Percentiles rank a stretch among this genome's conserved stretches.
Evolutionary conservation across 345 rosid genomes (phyloP).

Genomic region (Citropsis articulata): DNA sequence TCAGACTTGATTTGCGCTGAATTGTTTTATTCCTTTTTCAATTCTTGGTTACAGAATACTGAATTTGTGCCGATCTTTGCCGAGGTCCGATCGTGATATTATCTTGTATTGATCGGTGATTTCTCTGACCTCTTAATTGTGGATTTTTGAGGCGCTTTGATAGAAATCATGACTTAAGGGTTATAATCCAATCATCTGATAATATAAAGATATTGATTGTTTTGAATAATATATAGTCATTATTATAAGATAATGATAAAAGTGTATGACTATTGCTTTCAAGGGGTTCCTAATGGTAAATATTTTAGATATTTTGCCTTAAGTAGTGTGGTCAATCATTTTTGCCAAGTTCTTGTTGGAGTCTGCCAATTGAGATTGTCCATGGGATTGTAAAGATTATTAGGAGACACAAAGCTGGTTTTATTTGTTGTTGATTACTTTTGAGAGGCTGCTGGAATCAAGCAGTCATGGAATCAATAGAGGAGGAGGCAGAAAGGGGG

Average conservation of each 20-base stretch:
- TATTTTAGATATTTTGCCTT: too few relatives aligned
- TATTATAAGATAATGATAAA: too few relatives aligned
- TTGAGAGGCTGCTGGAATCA: neutral
- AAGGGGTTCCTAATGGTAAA: too few relatives aligned
- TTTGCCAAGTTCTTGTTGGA: neutral
- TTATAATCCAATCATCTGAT: too few relatives aligned
- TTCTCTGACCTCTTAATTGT: too few relatives aligned
- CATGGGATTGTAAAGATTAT: neutral
- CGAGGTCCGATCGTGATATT: neutral
- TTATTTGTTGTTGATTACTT: neutral
- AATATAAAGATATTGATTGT: too few relatives aligned
- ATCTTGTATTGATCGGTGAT: neutral
- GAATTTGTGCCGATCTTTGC: neutral
- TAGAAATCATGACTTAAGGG: too few relatives aligned
- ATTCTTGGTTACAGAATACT: neutral
- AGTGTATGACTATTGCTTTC: too few relatives aligned
- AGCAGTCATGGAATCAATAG: neutral
- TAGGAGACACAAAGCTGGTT: too few relatives aligned
- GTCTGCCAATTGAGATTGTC: neutral
- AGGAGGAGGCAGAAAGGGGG: neutral
- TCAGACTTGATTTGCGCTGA: neutral
- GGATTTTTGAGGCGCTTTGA: neutral
- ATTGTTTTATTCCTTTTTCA: neutral
- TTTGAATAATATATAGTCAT: too few relatives aligned
- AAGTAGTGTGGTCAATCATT: neutral